Evolutionary conservation across 345 rosid species (phyloP).

Genomic region (Populus alba): DNA sequence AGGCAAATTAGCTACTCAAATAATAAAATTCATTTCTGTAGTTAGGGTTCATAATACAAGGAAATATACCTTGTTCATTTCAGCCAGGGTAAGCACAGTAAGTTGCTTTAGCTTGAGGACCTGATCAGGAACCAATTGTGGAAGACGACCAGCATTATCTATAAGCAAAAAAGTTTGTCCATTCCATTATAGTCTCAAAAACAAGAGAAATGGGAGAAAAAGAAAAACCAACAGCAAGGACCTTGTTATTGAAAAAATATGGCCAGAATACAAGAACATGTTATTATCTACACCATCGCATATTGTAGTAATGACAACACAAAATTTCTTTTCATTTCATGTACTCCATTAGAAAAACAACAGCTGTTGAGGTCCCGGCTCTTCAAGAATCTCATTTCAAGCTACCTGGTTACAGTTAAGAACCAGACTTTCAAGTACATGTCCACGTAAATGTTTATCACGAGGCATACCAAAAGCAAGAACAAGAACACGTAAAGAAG

Average conservation of each 20-base stretch:
- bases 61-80: constrained; percentile 66
- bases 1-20: background rate
- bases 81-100: constrained; percentile 90
- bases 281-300: background rate
- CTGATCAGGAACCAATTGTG: constrained; percentile 70
- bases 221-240: background rate
- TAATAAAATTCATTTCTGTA: background rate
- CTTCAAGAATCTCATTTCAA: background rate
- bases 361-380: background rate
- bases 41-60: background rate
- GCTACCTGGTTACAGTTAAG: background rate
- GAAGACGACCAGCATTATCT: constrained; percentile 62
- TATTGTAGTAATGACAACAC: background rate
- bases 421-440: background rate
- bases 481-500: background rate
- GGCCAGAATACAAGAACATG: background rate
- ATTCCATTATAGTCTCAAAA: constrained; percentile 1
- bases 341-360: background rate
- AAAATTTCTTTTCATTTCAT: background rate
- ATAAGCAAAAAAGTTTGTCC: constrained; percentile 18
- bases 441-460: background rate
- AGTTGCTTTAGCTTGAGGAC: constrained; percentile 88
- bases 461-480: background rate
- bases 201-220: background rate
- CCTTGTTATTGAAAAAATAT: background rate